These are phyloP conservation scores for Pueraria montana DNA, from an alignment of 306 rosid genomes.

Conservation along the genomic window DNA sequence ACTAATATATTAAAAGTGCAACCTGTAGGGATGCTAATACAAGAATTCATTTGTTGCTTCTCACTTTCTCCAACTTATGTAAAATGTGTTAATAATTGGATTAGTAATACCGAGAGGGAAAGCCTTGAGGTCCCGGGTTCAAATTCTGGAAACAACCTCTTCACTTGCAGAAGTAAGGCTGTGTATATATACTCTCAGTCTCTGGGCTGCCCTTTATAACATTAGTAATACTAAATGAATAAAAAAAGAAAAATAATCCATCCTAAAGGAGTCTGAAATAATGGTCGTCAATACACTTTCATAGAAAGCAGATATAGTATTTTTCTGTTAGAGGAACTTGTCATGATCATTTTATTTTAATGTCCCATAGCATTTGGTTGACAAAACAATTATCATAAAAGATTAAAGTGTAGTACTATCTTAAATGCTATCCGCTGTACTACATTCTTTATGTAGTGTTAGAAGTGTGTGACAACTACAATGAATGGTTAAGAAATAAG, in stretches of 20 bases:
- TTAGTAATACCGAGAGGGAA: background rate
- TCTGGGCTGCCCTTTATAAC: background rate
- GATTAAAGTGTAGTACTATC: background rate
- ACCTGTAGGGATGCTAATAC: constrained; percentile 18
- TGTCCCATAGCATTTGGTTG: background rate
- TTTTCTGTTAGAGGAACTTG: constrained; percentile 30
- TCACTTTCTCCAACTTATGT: background rate
- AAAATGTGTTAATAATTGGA: constrained; percentile 23
- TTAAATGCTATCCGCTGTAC: constrained; percentile 28
- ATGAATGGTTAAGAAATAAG: constrained; percentile 32
- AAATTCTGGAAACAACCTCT: background rate
- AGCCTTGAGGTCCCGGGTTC: background rate
- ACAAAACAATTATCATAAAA: constrained; percentile 36
- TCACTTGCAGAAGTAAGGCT: background rate
- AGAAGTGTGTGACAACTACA: constrained; percentile 14
- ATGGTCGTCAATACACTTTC: constrained; percentile 15
- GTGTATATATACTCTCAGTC: background rate
- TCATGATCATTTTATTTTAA: constrained; percentile 29
- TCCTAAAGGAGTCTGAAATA: constrained; percentile 15
- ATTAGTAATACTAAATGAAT: constrained; percentile 18
- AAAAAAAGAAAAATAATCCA: background rate
- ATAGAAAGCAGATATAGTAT: constrained; percentile 11
- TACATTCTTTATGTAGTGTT: constrained; percentile 27
- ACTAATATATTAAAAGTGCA: constrained; percentile 1
- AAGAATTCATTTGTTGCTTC: constrained; percentile 35